Conservation (phyloP, 306 rosid species). For the Luffa acutangula region DNA sequence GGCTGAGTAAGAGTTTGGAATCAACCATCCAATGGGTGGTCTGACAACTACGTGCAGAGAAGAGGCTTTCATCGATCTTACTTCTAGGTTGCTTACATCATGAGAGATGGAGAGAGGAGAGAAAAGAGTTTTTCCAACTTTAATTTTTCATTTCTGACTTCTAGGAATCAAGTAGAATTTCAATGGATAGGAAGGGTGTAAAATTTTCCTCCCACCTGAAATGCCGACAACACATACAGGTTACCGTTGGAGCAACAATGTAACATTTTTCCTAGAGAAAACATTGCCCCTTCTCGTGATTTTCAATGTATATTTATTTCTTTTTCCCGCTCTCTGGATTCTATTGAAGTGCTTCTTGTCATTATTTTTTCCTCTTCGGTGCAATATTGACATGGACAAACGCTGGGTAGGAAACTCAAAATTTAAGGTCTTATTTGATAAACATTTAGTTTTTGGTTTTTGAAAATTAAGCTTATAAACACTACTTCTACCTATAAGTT, state of each 20-base stretch:
- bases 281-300: neutral
- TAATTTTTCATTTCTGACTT: neutral
- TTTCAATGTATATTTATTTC: neutral
- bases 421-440: neutral
- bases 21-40: constrained; percentile 40
- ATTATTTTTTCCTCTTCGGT: neutral
- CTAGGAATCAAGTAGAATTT: neutral
- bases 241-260: neutral
- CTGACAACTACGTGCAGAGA: constrained; percentile 41
- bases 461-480: no score
- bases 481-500: no score
- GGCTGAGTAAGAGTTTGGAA: constrained; percentile 40
- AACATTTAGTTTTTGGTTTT: no score
- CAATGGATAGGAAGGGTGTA: neutral
- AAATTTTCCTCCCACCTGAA: neutral
- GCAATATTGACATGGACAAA: neutral
- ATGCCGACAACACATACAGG: neutral
- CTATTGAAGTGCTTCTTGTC: neutral
- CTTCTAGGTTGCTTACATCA: constrained; percentile 11
- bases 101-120: neutral
- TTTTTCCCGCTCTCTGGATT: neutral
- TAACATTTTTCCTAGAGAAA: neutral
- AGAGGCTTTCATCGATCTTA: constrained; percentile 20
- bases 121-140: neutral
- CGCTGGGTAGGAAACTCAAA: neutral